phyloP scores from a whole-genome alignment of 1,284 basidiomycete genomes.

The Malassezia sympodialis region DNA sequence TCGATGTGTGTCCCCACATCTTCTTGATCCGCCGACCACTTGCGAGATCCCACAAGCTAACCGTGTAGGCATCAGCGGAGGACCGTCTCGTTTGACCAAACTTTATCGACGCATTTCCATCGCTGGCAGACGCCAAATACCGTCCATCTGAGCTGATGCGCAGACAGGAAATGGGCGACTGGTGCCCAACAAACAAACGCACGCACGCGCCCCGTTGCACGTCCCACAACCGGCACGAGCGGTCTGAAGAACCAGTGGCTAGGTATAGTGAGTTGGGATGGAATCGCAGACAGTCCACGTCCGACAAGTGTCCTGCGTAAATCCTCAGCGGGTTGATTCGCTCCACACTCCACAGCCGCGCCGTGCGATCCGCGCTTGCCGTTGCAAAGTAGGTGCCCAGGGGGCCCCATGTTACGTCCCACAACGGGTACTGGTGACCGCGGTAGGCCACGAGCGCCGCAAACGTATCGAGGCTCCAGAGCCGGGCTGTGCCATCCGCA shows the following conservation, averaged over 20 bases:
- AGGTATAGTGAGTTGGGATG: constrained; percentile 96
- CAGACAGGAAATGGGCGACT: constrained; percentile 74
- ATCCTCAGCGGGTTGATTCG: constrained; percentile 74
- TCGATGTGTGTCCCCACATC: constrained; percentile 83
- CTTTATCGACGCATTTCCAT: constrained; percentile 23
- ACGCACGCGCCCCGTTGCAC: constrained; percentile 90
- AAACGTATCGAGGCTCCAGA: constrained; percentile 95
- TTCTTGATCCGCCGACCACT: constrained; percentile 88
- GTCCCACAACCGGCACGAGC: constrained; percentile 93
- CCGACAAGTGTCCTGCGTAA: constrained; percentile 90
- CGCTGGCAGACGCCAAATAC: constrained; percentile 71
- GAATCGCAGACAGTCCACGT: constrained; percentile 92
- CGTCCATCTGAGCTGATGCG: constrained; percentile 86
- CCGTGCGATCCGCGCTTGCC: constrained; percentile 83
- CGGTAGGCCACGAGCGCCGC: constrained; percentile 85
- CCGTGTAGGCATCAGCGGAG: constrained; percentile 65
- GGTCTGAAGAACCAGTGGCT: constrained; percentile 90
- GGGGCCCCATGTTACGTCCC: constrained; percentile 98
- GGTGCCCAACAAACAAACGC: constrained; percentile 89
- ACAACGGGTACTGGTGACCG: constrained; percentile 92
- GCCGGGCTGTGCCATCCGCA: constrained; percentile 78
- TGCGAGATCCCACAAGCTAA: constrained; percentile 92
- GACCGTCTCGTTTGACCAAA: constrained; percentile 20
- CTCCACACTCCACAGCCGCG: constrained; percentile 91
- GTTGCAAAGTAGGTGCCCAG: constrained; percentile 97